A percentile compares a stretch with the other conserved stretches of the same genome.
Conservation (phyloP, 2,329 filamentous ascomycete species). For the Mycosphaerella sp. region DNA sequence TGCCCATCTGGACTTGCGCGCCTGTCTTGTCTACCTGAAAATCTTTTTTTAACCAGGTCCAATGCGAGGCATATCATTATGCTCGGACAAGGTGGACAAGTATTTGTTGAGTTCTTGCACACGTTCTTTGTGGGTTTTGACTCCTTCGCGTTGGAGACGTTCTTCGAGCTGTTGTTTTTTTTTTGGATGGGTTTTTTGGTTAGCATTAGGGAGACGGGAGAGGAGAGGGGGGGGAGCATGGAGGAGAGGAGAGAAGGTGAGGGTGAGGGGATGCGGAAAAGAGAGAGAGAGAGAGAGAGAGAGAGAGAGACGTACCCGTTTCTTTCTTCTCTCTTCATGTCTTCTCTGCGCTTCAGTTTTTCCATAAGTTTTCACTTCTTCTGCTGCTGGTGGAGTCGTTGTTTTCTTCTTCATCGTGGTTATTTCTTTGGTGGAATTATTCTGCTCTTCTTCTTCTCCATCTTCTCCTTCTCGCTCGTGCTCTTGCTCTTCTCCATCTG, state of each 20-base stretch:
- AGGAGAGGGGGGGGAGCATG: too few species aligned
- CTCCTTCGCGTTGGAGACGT: conserved; percentile 71
- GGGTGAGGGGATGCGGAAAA: too few species aligned
- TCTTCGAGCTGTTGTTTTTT: conserved; percentile 60
- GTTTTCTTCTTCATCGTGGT: conserved; percentile 34
- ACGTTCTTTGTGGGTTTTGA: conserved; percentile 94
- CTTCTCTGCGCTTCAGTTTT: conserved; percentile 83
- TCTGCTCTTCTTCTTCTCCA: too few species aligned
- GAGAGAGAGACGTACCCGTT: conserved; percentile 47
- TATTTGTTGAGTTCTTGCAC: conserved; percentile 96
- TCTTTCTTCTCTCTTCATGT: conserved; percentile 73
- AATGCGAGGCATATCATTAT: conserved; percentile 82
- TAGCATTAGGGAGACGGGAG: too few species aligned
- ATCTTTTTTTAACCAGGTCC: conserved; percentile 47
- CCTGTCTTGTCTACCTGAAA: background rate
- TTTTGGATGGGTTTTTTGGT: too few species aligned
- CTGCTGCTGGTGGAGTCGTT: conserved; percentile 12
- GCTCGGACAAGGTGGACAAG: conserved; percentile 83
- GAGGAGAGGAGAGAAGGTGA: too few species aligned
- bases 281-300: too few species aligned
- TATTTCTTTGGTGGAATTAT: conserved; percentile 19
- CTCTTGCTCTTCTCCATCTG: too few species aligned
- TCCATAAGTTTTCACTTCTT: conserved; percentile 26
- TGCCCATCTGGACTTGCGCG: background rate
- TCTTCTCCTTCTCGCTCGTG: too few species aligned